Evolutionary conservation across 129 eudicot genomes (phyloP).

Genomic region (Flaveria bidentis): DNA sequence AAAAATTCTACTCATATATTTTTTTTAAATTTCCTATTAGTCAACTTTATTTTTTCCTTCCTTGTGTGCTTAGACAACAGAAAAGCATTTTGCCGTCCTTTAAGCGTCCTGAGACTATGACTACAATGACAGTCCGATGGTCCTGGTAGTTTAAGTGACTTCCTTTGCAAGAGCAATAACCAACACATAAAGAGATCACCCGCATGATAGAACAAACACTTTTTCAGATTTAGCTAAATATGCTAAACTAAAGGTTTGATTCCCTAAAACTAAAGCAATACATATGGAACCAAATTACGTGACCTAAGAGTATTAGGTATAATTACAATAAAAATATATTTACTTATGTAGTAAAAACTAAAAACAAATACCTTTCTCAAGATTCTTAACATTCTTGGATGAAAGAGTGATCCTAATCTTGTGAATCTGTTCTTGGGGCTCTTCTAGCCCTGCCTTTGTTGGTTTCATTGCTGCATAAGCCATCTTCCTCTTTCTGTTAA

Average conservation of each 20-base stretch:
- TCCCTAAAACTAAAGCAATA: background rate
- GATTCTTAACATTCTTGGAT: conserved; percentile 48
- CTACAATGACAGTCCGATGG: background rate
- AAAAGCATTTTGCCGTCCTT: background rate
- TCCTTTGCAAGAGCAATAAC: background rate
- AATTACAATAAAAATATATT: background rate
- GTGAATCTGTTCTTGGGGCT: conserved; percentile 76
- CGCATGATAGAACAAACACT: background rate
- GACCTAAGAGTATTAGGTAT: background rate
- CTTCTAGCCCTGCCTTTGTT: conserved; percentile 82
- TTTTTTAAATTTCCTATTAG: too few species aligned
- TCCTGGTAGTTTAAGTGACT: background rate
- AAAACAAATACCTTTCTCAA: conserved; percentile 66
- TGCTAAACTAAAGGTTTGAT: background rate
- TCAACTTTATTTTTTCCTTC: too few species aligned
- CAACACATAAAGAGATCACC: background rate
- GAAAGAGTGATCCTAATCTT: conserved; percentile 97
- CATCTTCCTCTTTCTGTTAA: conserved; percentile 40
- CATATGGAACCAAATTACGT: background rate
- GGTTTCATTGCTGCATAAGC: conserved; percentile 91
- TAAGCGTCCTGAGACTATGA: background rate
- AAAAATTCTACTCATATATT: too few species aligned
- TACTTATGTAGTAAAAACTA: background rate
- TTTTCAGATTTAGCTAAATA: background rate
- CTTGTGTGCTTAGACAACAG: background rate